These are phyloP conservation scores for Colletotrichum melonis DNA, from an alignment of 2,329 filamentous ascomycete species.

Conservation along the genomic window DNA sequence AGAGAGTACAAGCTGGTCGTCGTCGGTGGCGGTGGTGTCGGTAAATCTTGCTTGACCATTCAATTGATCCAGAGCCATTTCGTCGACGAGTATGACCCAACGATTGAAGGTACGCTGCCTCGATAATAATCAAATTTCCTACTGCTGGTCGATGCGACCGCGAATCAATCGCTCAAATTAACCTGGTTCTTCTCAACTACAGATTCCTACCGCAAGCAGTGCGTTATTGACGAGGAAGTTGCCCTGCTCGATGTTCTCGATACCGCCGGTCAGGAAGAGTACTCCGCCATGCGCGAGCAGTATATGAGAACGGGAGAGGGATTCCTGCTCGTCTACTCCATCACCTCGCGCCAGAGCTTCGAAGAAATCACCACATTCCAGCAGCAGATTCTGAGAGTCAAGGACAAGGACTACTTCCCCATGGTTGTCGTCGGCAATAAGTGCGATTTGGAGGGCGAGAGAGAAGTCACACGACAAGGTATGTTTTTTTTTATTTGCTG, in stretches of 20 bases:
- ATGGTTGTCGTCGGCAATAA: constrained; percentile 99
- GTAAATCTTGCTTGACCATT: constrained; percentile 99
- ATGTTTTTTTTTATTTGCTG: constrained; percentile 48
- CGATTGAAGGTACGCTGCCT: constrained; percentile 85
- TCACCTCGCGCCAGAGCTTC: constrained; percentile 96
- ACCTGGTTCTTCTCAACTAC: constrained; percentile 38
- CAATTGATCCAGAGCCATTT: constrained; percentile 97
- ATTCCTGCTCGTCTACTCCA: constrained; percentile 97
- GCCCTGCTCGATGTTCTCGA: constrained; percentile 97
- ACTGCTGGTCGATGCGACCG: constrained; percentile 18
- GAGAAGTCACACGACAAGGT: constrained; percentile 94
- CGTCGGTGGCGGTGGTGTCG: constrained; percentile 96
- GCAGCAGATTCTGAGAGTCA: constrained; percentile 97
- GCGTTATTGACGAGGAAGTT: constrained; percentile 97
- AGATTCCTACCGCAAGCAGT: constrained; percentile 99
- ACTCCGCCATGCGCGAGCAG: constrained; percentile 99
- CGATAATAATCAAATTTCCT: constrained; percentile 8
- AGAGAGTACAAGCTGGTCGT: constrained; percentile 97
- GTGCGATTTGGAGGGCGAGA: constrained; percentile 94
- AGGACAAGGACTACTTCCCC: constrained; percentile 99
- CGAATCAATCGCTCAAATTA: constrained; percentile 33
- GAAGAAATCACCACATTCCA: constrained; percentile 99
- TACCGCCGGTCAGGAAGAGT: constrained; percentile 98
- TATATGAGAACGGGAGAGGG: constrained; percentile 99
- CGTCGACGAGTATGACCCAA: constrained; percentile 99